Percentiles rank a stretch among this genome's conserved stretches.
Conservation (phyloP, 2,329 filamentous ascomycete species). For the Escovopsis weberi region DNA sequence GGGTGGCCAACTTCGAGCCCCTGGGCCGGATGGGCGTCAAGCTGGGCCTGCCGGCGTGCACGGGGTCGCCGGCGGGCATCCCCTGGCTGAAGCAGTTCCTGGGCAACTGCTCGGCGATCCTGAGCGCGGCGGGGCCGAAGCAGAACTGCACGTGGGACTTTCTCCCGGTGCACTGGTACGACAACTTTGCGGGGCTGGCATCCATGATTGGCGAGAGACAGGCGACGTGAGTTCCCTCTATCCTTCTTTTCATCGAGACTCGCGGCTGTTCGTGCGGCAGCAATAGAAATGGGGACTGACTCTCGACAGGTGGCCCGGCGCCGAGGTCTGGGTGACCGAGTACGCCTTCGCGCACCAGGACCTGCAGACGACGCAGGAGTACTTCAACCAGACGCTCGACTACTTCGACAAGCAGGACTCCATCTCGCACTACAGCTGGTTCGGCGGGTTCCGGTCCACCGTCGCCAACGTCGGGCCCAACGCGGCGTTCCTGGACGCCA, state of each 20-base stretch:
- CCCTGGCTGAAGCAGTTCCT: slow-evolving; percentile 56
- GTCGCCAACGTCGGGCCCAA: slow-evolving; percentile 64
- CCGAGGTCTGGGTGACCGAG: slow-evolving; percentile 65
- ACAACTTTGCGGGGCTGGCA: slow-evolving; percentile 53
- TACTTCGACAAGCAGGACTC: slow-evolving; percentile 47
- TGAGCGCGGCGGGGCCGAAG: slow-evolving; percentile 25
- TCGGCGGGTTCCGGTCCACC: slow-evolving; percentile 56
- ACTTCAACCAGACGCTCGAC: slow-evolving; percentile 51
- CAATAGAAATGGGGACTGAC: too few species aligned
- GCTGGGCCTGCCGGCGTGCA: slow-evolving; percentile 57
- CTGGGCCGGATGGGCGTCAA: slow-evolving; percentile 49
- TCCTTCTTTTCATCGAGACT: too few species aligned
- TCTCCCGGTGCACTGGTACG: slow-evolving; percentile 53
- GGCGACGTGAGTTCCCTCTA: slow-evolving; percentile 16
- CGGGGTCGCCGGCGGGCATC: slow-evolving; percentile 43
- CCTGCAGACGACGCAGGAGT: slow-evolving; percentile 42
- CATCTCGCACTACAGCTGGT: slow-evolving; percentile 58
- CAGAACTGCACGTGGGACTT: slow-evolving; percentile 49
- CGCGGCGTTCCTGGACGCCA: slow-evolving; percentile 51
- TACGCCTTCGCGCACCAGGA: slow-evolving; percentile 48
- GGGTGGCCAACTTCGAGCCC: slow-evolving; percentile 59
- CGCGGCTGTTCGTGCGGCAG: too few species aligned
- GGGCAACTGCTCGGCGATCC: slow-evolving; percentile 43
- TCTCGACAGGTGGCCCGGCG: slow-evolving; percentile 37
- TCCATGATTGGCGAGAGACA: slow-evolving; percentile 45